A percentile compares a stretch with the other conserved stretches of the same genome.
These are phyloP conservation scores for Peniophora sp. DNA, from an alignment of 1,284 basidiomycete species.

Conservation along the genomic window DNA sequence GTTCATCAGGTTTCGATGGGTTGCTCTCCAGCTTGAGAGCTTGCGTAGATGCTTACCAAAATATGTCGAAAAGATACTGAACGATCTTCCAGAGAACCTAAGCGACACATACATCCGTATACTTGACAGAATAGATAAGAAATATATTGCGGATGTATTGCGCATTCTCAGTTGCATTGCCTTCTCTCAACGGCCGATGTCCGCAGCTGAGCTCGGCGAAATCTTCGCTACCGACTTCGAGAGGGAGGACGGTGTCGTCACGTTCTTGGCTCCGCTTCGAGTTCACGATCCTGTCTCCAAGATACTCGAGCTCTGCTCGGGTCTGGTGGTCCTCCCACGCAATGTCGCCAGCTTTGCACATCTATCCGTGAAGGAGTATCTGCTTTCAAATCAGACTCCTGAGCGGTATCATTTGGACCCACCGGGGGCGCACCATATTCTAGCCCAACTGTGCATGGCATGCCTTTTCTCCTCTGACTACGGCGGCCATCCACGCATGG, in stretches of 20 bases:
- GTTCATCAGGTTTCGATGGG: constrained; percentile 3
- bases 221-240: background rate
- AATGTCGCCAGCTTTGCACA: background rate
- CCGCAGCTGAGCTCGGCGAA: background rate
- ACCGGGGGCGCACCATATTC: background rate
- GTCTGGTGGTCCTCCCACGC: background rate
- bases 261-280: background rate
- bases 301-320: background rate
- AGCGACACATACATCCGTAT: constrained; percentile 2
- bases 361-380: constrained; percentile 2
- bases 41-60: background rate
- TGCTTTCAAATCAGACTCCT: background rate
- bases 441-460: background rate
- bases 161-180: background rate
- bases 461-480: background rate
- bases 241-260: background rate
- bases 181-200: background rate
- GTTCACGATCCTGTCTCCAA: background rate
- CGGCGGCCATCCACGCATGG: too few relatives aligned
- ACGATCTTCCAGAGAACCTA: background rate
- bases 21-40: background rate
- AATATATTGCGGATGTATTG: background rate
- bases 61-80: background rate
- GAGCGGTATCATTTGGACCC: background rate
- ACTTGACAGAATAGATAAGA: background rate